Conservation (phyloP, 495 filamentous ascomycete species). For the Xylaria telfairii region DNA sequence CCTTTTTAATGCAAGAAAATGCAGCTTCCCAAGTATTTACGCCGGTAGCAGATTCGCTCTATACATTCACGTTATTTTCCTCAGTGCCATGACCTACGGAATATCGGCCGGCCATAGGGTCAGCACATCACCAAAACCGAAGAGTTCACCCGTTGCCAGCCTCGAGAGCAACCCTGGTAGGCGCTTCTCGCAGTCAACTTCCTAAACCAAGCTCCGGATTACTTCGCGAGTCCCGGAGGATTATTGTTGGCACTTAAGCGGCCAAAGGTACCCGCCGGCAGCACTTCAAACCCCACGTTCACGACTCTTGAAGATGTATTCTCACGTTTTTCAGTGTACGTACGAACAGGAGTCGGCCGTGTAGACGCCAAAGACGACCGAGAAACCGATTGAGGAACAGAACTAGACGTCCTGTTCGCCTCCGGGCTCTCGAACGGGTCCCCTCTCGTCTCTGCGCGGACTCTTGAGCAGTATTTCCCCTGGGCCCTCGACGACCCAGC, state of each 20-base stretch:
- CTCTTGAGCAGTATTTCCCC: slow-evolving; percentile 27
- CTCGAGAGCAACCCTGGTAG: not conserved
- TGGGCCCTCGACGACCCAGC: not conserved
- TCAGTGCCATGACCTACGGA: not conserved
- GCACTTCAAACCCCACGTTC: slow-evolving; percentile 67
- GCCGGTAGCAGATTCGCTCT: slow-evolving; percentile 2
- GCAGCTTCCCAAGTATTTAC: slow-evolving; percentile 2
- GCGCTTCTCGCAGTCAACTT: not conserved
- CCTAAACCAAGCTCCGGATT: not conserved
- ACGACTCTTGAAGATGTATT: slow-evolving; percentile 57
- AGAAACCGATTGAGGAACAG: slow-evolving; percentile 21
- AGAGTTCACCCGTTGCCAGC: not conserved
- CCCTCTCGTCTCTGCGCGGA: slow-evolving; percentile 29
- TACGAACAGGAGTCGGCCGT: slow-evolving; percentile 37
- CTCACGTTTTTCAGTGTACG: slow-evolving; percentile 51
- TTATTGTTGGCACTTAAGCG: slow-evolving; percentile 26
- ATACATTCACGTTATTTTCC: not conserved
- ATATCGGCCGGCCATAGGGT: not conserved
- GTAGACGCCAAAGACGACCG: slow-evolving; percentile 34
- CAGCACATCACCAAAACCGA: slow-evolving; percentile 1
- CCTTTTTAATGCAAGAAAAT: not conserved
- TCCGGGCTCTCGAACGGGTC: slow-evolving; percentile 31
- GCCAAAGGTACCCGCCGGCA: slow-evolving; percentile 61
- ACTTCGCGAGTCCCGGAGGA: slow-evolving; percentile 18
- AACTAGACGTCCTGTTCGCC: not conserved